These are phyloP conservation scores for Kwoniella sp. DNA, from an alignment of 768 basidiomycete species.

Conservation along the genomic window DNA sequence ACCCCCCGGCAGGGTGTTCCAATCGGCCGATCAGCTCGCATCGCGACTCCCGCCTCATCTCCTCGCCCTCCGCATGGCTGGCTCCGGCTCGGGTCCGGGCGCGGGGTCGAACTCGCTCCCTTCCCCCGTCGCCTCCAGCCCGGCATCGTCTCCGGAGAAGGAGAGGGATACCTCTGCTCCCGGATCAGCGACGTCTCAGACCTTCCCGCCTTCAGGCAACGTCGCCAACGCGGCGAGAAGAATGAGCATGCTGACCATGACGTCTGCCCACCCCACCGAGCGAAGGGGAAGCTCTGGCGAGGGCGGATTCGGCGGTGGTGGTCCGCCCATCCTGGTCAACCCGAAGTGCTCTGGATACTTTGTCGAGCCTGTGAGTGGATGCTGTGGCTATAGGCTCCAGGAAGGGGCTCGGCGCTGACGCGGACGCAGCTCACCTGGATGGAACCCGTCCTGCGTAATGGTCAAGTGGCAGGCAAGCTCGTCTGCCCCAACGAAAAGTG, in stretches of 20 bases:
- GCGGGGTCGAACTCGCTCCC: constrained; percentile 18
- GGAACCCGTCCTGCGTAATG: constrained; percentile 71
- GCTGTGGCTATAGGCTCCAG: neutral
- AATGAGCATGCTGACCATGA: constrained; percentile 38
- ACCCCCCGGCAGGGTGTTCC: constrained; percentile 12
- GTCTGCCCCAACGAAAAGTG: constrained; percentile 89
- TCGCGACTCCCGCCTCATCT: constrained; percentile 57
- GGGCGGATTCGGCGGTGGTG: constrained; percentile 4
- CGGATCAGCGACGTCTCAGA: constrained; percentile 4
- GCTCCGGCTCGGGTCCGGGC: no score
- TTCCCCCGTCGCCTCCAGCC: constrained; percentile 28
- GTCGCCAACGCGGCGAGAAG: constrained; percentile 12
- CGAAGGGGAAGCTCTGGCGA: constrained; percentile 8
- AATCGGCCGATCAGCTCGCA: constrained; percentile 52
- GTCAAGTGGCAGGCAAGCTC: constrained; percentile 80
- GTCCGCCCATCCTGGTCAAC: constrained; percentile 57
- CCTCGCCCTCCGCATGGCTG: constrained; percentile 53
- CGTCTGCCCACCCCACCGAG: constrained; percentile 19
- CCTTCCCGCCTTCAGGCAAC: constrained; percentile 9
- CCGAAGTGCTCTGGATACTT: constrained; percentile 93
- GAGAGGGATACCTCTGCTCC: neutral
- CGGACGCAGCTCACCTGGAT: constrained; percentile 83
- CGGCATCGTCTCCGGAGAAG: constrained; percentile 34
- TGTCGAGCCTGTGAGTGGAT: constrained; percentile 74
- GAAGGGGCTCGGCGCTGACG: neutral